Evolutionary conservation across 345 rosid genomes (phyloP), one percentile per base, ranked within the genome.

Genomic region (Citrus glauca): DNA sequence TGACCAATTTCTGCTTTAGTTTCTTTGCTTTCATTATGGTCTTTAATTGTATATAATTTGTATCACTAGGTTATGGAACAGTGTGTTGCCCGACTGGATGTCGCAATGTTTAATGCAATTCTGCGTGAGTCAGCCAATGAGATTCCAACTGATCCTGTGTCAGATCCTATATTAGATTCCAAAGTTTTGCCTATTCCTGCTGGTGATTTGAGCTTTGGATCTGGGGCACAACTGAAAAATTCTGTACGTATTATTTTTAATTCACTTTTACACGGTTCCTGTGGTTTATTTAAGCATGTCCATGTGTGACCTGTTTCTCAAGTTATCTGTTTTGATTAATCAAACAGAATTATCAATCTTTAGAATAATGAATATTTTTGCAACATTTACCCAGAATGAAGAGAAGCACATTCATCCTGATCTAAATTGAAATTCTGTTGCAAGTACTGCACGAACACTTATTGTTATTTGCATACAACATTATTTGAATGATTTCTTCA

Each of bases 101-200:
- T 94, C 27, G 99, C 98, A 50, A 93, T 94, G 94, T 97, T 97
- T 84, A 97, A 97, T 86, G 99, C 97, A 71, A 94, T 97, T 78
- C 87, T 96, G 14, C 90, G 98, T 0, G 99, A 97, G 83, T 97
- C 99, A 59, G 94, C 89, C 59, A 87, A 91, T 88, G 97, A 97
- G 86, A 91, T 94, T 37, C 98, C 98, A 40, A 97, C 98, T 0
- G 98, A 97, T 84, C 99, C 98, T 0, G 88, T 97, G 27, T 94
- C 97, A 40, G 98, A 94, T 87, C 98, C 98, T 45, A 93, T 97
- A 33, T 70, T 94, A 48, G 98, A 94, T 76, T 81, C 98, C 85
- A 93, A 77, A 76, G 98, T 94, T 83, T 82, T 97, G 75, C 99
- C 98, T 75, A 94, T 94, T 84, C 94, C 98, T 66, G 94, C 96